phyloP scores from a whole-genome alignment of 495 filamentous ascomycete genomes.

The Trichoderma gamsii region DNA sequence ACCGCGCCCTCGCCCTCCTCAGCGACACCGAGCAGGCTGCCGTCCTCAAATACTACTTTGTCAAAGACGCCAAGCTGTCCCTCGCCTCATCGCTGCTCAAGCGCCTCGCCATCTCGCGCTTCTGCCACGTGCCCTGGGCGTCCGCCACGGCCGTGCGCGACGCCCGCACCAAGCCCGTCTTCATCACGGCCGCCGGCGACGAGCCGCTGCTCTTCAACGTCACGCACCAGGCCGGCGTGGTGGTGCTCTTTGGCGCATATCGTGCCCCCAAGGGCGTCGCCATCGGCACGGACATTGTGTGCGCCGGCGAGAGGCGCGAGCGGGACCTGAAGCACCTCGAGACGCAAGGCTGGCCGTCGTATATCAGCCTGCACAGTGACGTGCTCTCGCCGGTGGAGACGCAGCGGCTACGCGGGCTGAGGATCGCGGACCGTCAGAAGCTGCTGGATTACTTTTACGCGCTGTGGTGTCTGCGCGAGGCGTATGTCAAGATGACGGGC shows the following conservation, averaged over 20 bases:
- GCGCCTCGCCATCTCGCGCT: slow-evolving; percentile 61
- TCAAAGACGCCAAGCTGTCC: slow-evolving; percentile 60
- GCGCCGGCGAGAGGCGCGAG: slow-evolving; percentile 59
- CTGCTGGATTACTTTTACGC: slow-evolving; percentile 74
- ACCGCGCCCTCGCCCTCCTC: slow-evolving; percentile 53
- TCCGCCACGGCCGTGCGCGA: slow-evolving; percentile 54
- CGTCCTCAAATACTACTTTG: slow-evolving; percentile 52
- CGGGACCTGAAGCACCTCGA: slow-evolving; percentile 45
- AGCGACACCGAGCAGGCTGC: slow-evolving; percentile 41
- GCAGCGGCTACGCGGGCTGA: neutral
- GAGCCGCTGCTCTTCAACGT: slow-evolving; percentile 73
- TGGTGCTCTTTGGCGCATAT: slow-evolving; percentile 45
- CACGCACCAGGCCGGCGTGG: slow-evolving; percentile 77
- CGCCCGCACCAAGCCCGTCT: slow-evolving; percentile 59
- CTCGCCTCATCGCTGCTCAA: slow-evolving; percentile 76
- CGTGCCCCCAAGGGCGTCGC: slow-evolving; percentile 24
- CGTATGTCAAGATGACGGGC: slow-evolving; percentile 90
- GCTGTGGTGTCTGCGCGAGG: slow-evolving; percentile 83
- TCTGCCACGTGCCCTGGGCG: slow-evolving; percentile 60
- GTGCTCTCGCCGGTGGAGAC: slow-evolving; percentile 55
- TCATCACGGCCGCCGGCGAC: slow-evolving; percentile 24
- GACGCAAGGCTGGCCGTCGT: slow-evolving; percentile 52
- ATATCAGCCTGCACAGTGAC: slow-evolving; percentile 72
- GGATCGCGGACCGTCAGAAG: slow-evolving; percentile 28
- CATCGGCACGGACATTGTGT: slow-evolving; percentile 68